Conservation (phyloP, 139 green algal genomes). For the Coelastrella sp. region DNA sequence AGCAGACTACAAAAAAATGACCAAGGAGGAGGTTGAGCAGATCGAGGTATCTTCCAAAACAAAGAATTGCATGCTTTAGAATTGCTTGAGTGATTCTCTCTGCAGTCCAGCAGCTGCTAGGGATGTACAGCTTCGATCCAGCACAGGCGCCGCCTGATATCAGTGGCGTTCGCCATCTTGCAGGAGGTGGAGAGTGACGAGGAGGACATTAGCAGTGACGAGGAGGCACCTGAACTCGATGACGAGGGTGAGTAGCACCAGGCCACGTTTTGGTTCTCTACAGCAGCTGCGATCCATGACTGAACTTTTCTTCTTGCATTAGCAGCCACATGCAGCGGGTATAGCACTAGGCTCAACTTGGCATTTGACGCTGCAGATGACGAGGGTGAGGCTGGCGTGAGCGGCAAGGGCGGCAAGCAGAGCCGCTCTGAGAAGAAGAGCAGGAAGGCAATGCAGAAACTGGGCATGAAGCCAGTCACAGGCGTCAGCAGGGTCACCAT, state of each 20-base stretch:
- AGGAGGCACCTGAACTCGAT: slow-evolving; percentile 68
- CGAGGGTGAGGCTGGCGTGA: slow-evolving; percentile 58
- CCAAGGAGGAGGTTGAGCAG: slow-evolving; percentile 55
- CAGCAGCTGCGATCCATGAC: neutral
- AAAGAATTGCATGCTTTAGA: neutral
- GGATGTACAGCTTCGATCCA: neutral
- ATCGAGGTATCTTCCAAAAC: slow-evolving; percentile 53
- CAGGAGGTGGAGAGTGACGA: slow-evolving; percentile 64
- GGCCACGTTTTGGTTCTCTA: neutral
- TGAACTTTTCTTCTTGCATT: neutral
- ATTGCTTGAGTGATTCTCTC: neutral
- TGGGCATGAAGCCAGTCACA: slow-evolving; percentile 98
- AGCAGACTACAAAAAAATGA: slow-evolving; percentile 1
- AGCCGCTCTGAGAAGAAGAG: slow-evolving; percentile 98
- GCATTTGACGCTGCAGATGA: slow-evolving; percentile 8
- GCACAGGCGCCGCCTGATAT: neutral
- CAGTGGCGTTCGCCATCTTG: neutral
- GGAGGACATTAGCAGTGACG: slow-evolving; percentile 63
- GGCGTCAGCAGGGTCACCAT: slow-evolving; percentile 96
- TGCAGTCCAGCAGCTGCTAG: neutral
- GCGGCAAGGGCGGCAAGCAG: slow-evolving; percentile 85
- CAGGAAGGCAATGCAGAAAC: slow-evolving; percentile 98
- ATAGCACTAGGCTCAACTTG: neutral
- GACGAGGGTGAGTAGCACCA: slow-evolving; percentile 49
- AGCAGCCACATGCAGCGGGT: neutral